These are phyloP conservation scores for Xylariales sp. DNA, from an alignment of 2,329 filamentous ascomycete genomes.

Conservation along the genomic window DNA sequence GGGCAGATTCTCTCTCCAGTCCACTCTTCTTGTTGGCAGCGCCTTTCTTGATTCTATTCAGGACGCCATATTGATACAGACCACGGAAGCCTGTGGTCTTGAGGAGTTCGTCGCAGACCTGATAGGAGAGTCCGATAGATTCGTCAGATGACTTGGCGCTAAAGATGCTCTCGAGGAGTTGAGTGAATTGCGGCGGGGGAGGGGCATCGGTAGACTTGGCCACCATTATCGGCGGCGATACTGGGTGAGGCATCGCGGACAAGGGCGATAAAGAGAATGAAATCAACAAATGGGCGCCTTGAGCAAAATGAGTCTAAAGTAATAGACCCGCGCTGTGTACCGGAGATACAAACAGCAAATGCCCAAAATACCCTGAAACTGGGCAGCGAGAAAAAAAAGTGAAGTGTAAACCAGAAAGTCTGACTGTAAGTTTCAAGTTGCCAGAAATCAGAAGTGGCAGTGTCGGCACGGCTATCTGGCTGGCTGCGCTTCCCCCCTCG, in stretches of 20 bases:
- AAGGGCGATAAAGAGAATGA: constrained; percentile 4
- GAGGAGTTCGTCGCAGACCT: constrained; percentile 51
- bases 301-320: constrained; percentile 6
- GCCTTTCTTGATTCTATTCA: constrained; percentile 62
- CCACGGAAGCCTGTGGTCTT: constrained; percentile 50
- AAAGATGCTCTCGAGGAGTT: constrained; percentile 64
- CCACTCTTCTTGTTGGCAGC: constrained; percentile 92
- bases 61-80: constrained; percentile 48
- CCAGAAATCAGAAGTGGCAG: constrained; percentile 12
- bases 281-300: background rate
- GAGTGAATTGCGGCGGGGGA: constrained; percentile 60
- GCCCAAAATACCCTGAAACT: constrained; percentile 14
- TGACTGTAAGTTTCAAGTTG: constrained; percentile 9
- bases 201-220: constrained; percentile 37
- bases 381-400: constrained; percentile 10
- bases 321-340: constrained; percentile 14
- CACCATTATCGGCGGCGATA: constrained; percentile 45
- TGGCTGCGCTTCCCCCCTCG: constrained; percentile 1
- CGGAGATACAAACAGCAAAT: constrained; percentile 12
- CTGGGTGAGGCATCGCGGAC: constrained; percentile 41
- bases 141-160: constrained; percentile 62
- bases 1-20: constrained; percentile 78
- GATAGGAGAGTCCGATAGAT: constrained; percentile 61
- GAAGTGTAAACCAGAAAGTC: constrained; percentile 12
- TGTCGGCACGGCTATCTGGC: constrained; percentile 6